Evolutionary conservation across 179 eudicot genomes (phyloP), one percentile per base, ranked within the genome.

Genomic region (Amaranthus tricolor): DNA sequence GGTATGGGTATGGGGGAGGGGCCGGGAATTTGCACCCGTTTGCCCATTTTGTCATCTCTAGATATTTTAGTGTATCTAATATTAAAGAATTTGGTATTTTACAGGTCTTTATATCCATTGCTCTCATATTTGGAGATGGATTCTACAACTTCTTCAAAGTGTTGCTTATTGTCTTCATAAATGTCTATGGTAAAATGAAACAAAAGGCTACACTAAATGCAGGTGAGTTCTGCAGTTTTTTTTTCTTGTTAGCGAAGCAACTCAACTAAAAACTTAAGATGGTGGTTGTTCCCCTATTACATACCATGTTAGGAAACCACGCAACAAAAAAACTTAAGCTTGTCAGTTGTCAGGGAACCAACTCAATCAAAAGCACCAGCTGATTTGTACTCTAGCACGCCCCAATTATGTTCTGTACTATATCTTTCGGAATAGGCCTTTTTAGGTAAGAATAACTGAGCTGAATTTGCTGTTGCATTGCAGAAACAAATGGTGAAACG

Each of bases 61-160:
- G 2, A 31, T 31, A 31, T 31, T 31, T 58, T 48, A 15, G 12
- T 48, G 48, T 62, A 43, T n/a, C 61, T 60, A 5, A 73, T 14
- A 17, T 17, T n/a, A 21, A 48, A 24, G 10, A 71, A 47, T 63
- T 17, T 50, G 19, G 19, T 67, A 12, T 48, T 63, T 66, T 24
- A 75, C 89, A 90, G 97, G 91, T 89, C 14, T 93, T 93, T 58
- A 78, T 88, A 52, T 80, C 94, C 49, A 93, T 89, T 10, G 87
- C 96, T 58, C 94, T 89, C 74, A 86, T 93, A 40, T 82, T 93
- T 48, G 92, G 98, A 15, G 98, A 93, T 52, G 98, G 98, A 1
- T 86, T 93, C 72, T 93, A 88, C 84, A 88, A 86, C 75, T 88
- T 89, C 73, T 31, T 81, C 72, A 94, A 94, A 83, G 83, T 94